Conservation (phyloP, 768 basidiomycete species). For the Antrodiella citrinella region DNA sequence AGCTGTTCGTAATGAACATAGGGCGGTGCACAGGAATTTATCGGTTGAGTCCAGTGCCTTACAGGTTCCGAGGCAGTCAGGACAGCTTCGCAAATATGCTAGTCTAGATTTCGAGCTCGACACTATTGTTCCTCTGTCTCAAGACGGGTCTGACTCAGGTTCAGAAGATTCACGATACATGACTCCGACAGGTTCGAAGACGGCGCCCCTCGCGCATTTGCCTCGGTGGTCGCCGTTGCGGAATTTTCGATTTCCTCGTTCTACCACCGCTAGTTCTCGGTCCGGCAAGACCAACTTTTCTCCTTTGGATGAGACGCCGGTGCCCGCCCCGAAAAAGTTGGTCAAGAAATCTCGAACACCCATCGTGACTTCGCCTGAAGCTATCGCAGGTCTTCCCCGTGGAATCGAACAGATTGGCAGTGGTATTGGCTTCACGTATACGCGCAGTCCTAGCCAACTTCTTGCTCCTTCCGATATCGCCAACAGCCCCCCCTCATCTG, state of each 20-base stretch:
- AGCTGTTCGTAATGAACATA: too few species aligned
- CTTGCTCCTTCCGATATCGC: constrained; percentile 1
- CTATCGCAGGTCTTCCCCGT: constrained; percentile 30
- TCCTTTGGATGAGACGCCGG: constrained; percentile 24
- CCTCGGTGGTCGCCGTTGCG: constrained; percentile 3
- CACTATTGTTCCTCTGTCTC: constrained; percentile 11
- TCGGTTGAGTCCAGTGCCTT: too few species aligned
- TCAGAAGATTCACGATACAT: neutral
- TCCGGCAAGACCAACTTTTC: constrained; percentile 26
- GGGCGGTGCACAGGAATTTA: too few species aligned
- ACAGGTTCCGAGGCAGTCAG: too few species aligned
- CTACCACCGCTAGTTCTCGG: constrained; percentile 12
- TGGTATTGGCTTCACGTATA: constrained; percentile 25
- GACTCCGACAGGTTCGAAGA: neutral
- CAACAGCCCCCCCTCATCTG: too few species aligned
- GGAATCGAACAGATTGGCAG: constrained; percentile 24
- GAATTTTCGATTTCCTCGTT: constrained; percentile 6
- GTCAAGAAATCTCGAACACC: constrained; percentile 29
- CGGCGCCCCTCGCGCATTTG: neutral
- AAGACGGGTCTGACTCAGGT: neutral
- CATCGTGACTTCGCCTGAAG: constrained; percentile 17
- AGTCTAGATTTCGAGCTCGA: constrained; percentile 22
- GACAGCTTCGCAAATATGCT: constrained; percentile 19
- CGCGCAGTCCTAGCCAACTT: constrained; percentile 5
- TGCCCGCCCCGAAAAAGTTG: constrained; percentile 31